Base-by-base conservation (phyloP, 2,329 filamentous ascomycete genomes). In the Trichoderma arundinaceum region DNA sequence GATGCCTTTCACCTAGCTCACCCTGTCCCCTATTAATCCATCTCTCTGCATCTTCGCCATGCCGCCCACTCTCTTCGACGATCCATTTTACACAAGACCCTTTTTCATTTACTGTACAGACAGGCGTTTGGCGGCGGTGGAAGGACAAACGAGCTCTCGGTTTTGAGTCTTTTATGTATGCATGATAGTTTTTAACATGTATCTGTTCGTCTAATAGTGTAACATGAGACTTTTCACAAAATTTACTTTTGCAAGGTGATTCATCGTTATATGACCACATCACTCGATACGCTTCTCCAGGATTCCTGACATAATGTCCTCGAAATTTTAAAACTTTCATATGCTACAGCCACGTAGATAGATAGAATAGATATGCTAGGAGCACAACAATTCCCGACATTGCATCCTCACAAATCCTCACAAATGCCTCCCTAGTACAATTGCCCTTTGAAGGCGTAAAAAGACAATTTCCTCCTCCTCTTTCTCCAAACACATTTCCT, bases 121-220 rank as follows among this genome's bases (percentile, higher is more conserved):
- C 19, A 53, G 59, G 46, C 59, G 59, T 62, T 62, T 38, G 59
- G 59, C 38, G 49, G 59, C 35, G 58, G 58, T 32, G 43, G 38
- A 7, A 17, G 59, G 35, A 43, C 38, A 43, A 44, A 53, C 46
- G 33, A 44, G 38, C 48, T 53, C 49, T 44, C 22, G 58, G 48
- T 41, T 19, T 62, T 41, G 48, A 19, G 3, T 44, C n/a, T 52
- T n/a, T 43, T 17, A 43, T 52, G 38, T 52, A 62, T 51, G 59
- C 38, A 62, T 8, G 35, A 19, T 7, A 44, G 4, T 51, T 22
- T 35, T 8, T 49, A 60, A 60, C 39, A 15, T 7, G 46, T 13
- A 60, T 60, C 10, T 41, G 19, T 44, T 51, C 35, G 12, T 22
- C 4, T 19, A 9, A 51, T 41, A 15, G 4, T 60, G 46, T 51